Conservation (phyloP, 495 filamentous ascomycete genomes). For the Usnea hakonensis region DNA sequence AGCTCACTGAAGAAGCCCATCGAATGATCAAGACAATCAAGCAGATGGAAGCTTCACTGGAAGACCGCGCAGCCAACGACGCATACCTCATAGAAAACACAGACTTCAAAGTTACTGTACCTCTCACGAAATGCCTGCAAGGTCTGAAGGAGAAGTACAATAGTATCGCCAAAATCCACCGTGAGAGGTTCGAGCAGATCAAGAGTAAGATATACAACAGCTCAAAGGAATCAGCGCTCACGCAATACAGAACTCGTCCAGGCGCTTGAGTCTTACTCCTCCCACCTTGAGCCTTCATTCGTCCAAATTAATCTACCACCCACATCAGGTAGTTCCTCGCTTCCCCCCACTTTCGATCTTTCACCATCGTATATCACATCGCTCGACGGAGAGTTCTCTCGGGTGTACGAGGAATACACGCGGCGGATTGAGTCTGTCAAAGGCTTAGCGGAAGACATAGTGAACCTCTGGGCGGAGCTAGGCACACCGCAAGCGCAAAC, state of each 20-base stretch:
- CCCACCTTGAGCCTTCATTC: conserved; percentile 82
- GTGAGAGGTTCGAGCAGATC: conserved; percentile 86
- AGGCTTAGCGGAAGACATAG: conserved; percentile 69
- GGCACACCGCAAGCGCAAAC: conserved; percentile 88
- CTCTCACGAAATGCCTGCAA: conserved; percentile 69
- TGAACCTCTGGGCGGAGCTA: conserved; percentile 90
- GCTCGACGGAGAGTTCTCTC: conserved; percentile 81
- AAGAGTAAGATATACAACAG: conserved; percentile 56
- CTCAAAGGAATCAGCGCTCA: conserved; percentile 29
- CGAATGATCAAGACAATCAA: conserved; percentile 73
- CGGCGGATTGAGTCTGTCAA: conserved; percentile 70
- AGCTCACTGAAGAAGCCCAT: conserved; percentile 78
- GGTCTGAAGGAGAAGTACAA: conserved; percentile 77
- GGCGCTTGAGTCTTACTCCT: conserved; percentile 89
- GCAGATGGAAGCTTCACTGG: conserved; percentile 88
- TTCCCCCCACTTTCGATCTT: conserved; percentile 76
- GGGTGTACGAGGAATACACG: conserved; percentile 91
- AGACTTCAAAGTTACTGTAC: conserved; percentile 66
- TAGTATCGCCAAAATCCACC: conserved; percentile 69
- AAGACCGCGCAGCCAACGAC: conserved; percentile 58
- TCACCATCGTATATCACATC: conserved; percentile 79
- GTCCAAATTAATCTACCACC: conserved; percentile 76
- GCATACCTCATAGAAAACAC: conserved; percentile 55
- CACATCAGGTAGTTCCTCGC: conserved; percentile 61
- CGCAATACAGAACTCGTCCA: conserved; percentile 67